Conservation (phyloP, 169 alveolate species). For the Plasmodium vivax region DNA sequence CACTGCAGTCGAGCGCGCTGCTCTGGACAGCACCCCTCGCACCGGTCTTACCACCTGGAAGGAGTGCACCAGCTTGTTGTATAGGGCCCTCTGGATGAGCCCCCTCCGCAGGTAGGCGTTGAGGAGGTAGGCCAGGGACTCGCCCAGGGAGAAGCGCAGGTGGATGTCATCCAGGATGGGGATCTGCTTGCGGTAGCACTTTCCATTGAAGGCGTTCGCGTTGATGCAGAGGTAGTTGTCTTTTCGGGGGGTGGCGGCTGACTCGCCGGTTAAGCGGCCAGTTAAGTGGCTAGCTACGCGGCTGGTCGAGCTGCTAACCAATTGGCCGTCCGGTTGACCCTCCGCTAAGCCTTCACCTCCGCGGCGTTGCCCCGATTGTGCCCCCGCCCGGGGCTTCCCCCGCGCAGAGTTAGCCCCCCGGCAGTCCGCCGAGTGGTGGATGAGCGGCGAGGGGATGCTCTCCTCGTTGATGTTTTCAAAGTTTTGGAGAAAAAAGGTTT, state of each 20-base stretch:
- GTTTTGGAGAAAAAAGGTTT: constrained; percentile 28
- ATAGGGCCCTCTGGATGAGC: constrained; percentile 7
- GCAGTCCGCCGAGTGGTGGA: constrained; percentile 59
- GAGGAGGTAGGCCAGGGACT: constrained; percentile 32
- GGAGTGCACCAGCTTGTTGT: constrained; percentile 39
- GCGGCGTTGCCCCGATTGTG: not conserved
- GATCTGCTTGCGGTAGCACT: constrained; percentile 52
- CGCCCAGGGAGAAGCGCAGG: constrained; percentile 26
- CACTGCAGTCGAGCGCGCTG: not conserved
- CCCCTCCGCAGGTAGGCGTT: constrained; percentile 45
- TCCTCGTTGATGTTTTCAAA: constrained; percentile 43
- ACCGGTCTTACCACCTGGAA: constrained; percentile 45
- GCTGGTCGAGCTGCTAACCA: not conserved
- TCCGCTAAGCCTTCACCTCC: not conserved
- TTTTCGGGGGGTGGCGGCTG: not conserved
- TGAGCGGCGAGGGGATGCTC: constrained; percentile 45
- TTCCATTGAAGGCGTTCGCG: constrained; percentile 33
- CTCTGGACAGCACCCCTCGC: not conserved
- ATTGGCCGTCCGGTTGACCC: not conserved
- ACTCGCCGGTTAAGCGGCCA: not conserved
- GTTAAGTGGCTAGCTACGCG: not conserved
- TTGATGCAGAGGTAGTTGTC: constrained; percentile 39
- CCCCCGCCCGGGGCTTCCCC: not conserved
- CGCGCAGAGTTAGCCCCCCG: not conserved
- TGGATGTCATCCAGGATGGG: constrained; percentile 34